Percentiles rank a stretch among this genome's conserved stretches.
Evolutionary conservation across 2,329 filamentous ascomycete genomes (phyloP).

Genomic region (Endocalyx cinctus): DNA sequence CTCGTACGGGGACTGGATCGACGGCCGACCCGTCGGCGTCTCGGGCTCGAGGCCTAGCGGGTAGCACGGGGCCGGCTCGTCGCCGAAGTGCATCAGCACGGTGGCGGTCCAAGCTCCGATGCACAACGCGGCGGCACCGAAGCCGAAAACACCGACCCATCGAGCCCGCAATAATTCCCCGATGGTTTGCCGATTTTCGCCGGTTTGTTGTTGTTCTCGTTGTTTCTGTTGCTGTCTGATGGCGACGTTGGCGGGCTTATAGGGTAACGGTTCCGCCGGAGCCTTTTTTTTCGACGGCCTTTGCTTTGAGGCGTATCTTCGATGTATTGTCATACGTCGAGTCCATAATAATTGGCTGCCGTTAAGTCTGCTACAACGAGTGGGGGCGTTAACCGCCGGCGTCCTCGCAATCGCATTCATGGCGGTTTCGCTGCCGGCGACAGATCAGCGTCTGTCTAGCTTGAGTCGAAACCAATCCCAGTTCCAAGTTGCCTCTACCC

Average conservation of each 20-base stretch:
- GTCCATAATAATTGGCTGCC: too few species aligned
- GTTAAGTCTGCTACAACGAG: too few species aligned
- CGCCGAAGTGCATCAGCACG: constrained; percentile 17
- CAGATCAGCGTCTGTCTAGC: too few species aligned
- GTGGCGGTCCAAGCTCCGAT: constrained; percentile 44
- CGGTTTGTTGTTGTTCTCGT: not conserved
- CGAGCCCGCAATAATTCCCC: constrained; percentile 28
- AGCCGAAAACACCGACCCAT: constrained; percentile 42
- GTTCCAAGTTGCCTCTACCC: too few species aligned
- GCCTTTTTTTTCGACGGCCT: too few species aligned
- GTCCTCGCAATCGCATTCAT: too few species aligned
- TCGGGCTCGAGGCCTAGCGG: constrained; percentile 30
- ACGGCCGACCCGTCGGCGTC: constrained; percentile 44
- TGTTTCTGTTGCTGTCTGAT: constrained; percentile 2
- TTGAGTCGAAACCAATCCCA: too few species aligned
- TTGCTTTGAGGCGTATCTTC: too few species aligned
- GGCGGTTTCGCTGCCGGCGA: too few species aligned
- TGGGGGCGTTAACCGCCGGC: too few species aligned
- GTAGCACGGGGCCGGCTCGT: constrained; percentile 18
- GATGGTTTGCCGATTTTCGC: constrained; percentile 9
- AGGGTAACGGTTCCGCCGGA: too few species aligned
- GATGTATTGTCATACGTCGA: too few species aligned
- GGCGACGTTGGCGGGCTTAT: constrained; percentile 1
- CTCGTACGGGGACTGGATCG: constrained; percentile 44
- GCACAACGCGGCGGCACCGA: constrained; percentile 39